phyloP scores from a whole-genome alignment of 2,329 filamentous ascomycete genomes.

The Diplodia sapinea region DNA sequence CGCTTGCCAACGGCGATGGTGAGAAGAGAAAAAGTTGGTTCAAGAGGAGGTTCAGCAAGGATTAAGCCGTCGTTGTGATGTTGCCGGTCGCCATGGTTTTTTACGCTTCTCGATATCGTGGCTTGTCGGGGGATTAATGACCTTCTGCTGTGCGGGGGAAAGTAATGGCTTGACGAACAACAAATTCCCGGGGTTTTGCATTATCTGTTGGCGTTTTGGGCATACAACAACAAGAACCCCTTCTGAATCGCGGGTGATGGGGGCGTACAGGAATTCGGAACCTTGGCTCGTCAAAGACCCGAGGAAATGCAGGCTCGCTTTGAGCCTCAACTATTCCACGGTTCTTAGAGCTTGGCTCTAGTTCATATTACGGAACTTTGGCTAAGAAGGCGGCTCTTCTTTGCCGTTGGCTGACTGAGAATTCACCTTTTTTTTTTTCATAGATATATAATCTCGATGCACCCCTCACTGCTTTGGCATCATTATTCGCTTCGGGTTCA shows the following conservation, averaged over 20 bases:
- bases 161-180: constrained; percentile 26
- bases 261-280: constrained; percentile 12
- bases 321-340: not conserved
- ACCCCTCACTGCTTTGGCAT: not conserved
- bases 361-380: constrained; percentile 12
- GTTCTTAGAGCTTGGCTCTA: constrained; percentile 4
- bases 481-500: not conserved
- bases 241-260: not conserved
- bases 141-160: constrained; percentile 17
- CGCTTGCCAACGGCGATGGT: constrained; percentile 34
- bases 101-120: constrained; percentile 13
- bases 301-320: not conserved
- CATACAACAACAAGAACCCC: not conserved
- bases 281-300: not conserved
- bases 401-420: not conserved
- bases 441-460: constrained; percentile 18
- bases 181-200: constrained; percentile 12
- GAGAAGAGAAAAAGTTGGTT: constrained; percentile 94
- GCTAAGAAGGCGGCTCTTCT: not conserved
- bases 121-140: constrained; percentile 28
- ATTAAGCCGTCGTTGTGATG: constrained; percentile 38
- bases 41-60: constrained; percentile 77
- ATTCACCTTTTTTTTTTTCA: not conserved
- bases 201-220: constrained; percentile 24
- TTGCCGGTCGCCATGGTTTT: constrained; percentile 9